These are phyloP conservation scores for Phytophthora foliorum DNA, from an alignment of 352 stramenopile genomes.

Conservation along the genomic window DNA sequence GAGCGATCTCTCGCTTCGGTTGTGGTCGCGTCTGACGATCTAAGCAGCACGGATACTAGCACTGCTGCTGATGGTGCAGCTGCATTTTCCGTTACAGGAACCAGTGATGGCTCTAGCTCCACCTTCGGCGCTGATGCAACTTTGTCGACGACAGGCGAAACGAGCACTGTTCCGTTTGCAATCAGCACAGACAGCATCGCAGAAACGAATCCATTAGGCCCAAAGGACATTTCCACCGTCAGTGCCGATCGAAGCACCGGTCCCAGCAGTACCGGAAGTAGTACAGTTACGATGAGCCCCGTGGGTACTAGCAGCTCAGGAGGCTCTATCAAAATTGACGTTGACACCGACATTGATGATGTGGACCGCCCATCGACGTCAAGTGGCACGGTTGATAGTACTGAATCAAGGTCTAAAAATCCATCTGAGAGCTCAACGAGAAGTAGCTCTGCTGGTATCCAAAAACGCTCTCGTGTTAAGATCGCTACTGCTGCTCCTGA, in stretches of 20 bases:
- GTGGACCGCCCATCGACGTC: not conserved
- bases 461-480: not conserved
- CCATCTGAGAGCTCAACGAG: not conserved
- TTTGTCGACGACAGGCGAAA: not conserved
- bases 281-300: not conserved
- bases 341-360: not conserved
- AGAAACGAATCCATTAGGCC: not conserved
- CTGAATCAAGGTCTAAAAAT: not conserved
- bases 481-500: slow-evolving; percentile 4
- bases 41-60: not conserved
- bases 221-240: not conserved
- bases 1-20: too few species aligned
- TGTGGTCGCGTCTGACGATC: not conserved
- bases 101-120: not conserved
- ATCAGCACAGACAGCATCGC: not conserved
- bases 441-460: not conserved
- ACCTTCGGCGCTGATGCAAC: too few species aligned
- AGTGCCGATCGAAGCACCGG: not conserved
- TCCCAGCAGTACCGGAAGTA: not conserved
- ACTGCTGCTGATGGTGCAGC: not conserved
- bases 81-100: not conserved
- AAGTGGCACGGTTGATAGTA: not conserved
- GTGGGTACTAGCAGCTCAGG: not conserved
- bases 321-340: not conserved
- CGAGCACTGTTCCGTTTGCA: not conserved